Conservation (phyloP, 2,329 filamentous ascomycete genomes). For the Penicillium sp. region DNA sequence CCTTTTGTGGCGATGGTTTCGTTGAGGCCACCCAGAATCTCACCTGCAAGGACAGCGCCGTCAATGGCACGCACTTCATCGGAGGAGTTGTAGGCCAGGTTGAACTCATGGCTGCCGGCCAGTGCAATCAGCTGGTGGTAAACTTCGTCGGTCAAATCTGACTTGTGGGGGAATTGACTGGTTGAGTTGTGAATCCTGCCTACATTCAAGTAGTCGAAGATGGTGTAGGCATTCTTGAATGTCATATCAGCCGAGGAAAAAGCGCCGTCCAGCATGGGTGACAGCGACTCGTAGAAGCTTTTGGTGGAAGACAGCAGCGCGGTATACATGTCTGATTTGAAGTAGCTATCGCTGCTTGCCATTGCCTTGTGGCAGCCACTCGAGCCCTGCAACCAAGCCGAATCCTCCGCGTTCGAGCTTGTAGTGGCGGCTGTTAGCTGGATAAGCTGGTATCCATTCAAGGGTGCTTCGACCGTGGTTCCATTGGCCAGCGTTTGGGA, state of each 20-base stretch:
- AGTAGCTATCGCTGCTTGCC: conserved; percentile 58
- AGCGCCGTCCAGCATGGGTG: conserved; percentile 52
- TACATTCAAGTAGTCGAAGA: conserved; percentile 62
- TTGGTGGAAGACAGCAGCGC: conserved; percentile 47
- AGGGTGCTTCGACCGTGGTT: conserved; percentile 60
- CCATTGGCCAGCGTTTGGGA: conserved; percentile 68
- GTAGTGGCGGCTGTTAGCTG: conserved; percentile 62
- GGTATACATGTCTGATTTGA: conserved; percentile 50
- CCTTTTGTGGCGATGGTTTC: conserved; percentile 38
- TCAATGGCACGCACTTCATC: conserved; percentile 49
- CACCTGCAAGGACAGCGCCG: conserved; percentile 63
- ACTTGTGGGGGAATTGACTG: conserved; percentile 53
- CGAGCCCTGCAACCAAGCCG: conserved; percentile 57
- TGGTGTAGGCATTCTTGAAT: conserved; percentile 64
- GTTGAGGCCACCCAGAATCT: conserved; percentile 51
- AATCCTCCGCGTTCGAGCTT: conserved; percentile 58
- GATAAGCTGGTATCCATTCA: conserved; percentile 80
- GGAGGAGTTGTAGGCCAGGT: conserved; percentile 70
- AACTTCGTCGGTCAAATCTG: conserved; percentile 58
- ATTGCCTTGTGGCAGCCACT: conserved; percentile 54
- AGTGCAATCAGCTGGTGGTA: conserved; percentile 65
- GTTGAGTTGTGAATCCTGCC: conserved; percentile 60
- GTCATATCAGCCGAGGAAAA: conserved; percentile 49
- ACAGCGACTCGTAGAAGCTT: conserved; percentile 52
- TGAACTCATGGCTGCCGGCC: conserved; percentile 76